Base-by-base conservation (phyloP, 768 basidiomycete genomes). In the Fistulinella prunicolor region DNA sequence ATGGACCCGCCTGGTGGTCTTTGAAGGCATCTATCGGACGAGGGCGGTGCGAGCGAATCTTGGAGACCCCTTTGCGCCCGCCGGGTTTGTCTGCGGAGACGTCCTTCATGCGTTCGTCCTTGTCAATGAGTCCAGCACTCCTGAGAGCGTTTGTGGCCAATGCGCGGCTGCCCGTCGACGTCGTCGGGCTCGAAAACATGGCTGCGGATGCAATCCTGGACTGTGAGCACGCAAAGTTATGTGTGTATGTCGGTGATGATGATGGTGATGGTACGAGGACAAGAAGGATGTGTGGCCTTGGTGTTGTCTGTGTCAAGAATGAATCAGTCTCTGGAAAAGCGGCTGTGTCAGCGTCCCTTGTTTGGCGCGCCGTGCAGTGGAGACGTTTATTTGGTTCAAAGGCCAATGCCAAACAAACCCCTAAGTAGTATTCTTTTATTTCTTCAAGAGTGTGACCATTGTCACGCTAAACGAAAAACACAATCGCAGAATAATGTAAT, bases 31-130 rank as follows among this genome's bases (percentile, higher is more conserved):
- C 85, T 50, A 82, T 74, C 40, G 79, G 71, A 46, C 84, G 75
- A 9, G 78, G 70, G 51, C 83, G 76, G 63, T 86, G 82, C 6
- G 78, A 70, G 22, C 82, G 77, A 54, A 76, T 67, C 70, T 85
- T 87, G 14, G 74, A 70, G n/a, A 74, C 57, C 38, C 80, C 79
- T 65, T 89, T 90, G 60, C 86, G 78, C 20, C 86, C 86, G 42
- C 85, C 85, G 6, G 84, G 85, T 56, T 74, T 85, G 69, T 68
- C 64, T 16, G 82, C 80, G 9, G 78, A 73, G 37, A 73, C 70
- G 59, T 90, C 87, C 52, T 81, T 79, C 88, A 90, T 89, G 56
- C 73, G 77, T 48, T 82, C 73, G 65, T 90, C 88, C 47, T 79
- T 73, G 75, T 88, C 86, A 52, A 88, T 83, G 61, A 89, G 81